phyloP scores from a whole-genome alignment of 75 land plant species.

The Cryptomeria japonica region DNA sequence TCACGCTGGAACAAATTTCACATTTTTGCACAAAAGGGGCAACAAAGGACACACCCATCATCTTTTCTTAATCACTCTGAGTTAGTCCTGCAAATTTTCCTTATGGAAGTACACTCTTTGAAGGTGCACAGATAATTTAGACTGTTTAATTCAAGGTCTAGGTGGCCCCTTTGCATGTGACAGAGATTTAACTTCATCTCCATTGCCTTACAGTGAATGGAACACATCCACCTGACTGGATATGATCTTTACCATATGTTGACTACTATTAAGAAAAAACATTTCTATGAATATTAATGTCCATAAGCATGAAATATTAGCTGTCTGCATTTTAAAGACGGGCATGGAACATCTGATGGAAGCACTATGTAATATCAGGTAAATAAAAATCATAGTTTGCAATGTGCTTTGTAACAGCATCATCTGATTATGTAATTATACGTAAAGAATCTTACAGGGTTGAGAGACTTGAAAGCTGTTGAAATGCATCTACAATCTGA shows the following conservation, averaged over 20 bases:
- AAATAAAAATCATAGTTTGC: background rate
- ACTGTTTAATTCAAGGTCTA: background rate
- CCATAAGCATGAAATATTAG: background rate
- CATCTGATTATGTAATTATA: background rate
- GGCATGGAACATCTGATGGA: background rate
- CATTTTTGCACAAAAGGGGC: background rate
- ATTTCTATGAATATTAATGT: background rate
- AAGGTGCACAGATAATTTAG: background rate
- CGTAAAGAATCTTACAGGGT: constrained; percentile 47
- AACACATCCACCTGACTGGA: background rate
- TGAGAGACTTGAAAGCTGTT: constrained; percentile 33
- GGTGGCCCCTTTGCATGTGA: background rate
- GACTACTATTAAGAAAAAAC: background rate
- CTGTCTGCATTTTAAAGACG: background rate
- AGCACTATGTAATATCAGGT: background rate
- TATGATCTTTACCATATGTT: background rate
- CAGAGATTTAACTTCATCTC: background rate
- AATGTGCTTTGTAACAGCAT: background rate
- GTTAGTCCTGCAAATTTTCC: background rate
- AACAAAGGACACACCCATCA: background rate
- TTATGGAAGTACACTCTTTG: background rate
- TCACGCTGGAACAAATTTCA: background rate
- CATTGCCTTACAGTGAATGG: background rate
- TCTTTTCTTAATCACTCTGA: background rate
- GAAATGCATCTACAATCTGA: constrained; percentile 56